Conservation (phyloP, 78 protist genomes). For the Dictyostelium discoideum region DNA sequence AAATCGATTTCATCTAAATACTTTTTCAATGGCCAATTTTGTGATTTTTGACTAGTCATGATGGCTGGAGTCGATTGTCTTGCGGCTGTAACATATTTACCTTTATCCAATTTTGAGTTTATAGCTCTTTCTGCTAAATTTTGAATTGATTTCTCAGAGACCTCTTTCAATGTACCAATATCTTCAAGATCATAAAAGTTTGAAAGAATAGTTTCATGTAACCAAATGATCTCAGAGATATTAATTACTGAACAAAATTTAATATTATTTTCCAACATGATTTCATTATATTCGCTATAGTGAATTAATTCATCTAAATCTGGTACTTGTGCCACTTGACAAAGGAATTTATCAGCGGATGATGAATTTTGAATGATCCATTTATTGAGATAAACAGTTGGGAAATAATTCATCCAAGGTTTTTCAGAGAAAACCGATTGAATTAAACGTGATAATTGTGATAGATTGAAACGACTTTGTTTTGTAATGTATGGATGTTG, state of each 20-base stretch:
- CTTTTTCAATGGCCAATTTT: slow-evolving; percentile 1
- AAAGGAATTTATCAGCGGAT: slow-evolving; percentile 30
- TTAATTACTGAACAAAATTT: slow-evolving; percentile 49
- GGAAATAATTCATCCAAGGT: slow-evolving; percentile 37
- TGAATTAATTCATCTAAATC: slow-evolving; percentile 54
- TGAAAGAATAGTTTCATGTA: slow-evolving; percentile 41
- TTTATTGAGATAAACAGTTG: slow-evolving; percentile 3
- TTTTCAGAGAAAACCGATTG: slow-evolving; percentile 48
- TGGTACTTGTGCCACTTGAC: background rate
- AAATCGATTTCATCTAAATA: slow-evolving; percentile 30
- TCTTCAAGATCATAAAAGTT: slow-evolving; percentile 37
- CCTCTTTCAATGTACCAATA: slow-evolving; percentile 3
- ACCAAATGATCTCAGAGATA: slow-evolving; percentile 51
- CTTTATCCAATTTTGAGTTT: background rate
- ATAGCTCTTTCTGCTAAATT: background rate
- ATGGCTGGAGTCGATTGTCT: background rate
- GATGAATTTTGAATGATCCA: slow-evolving; percentile 8
- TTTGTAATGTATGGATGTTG: slow-evolving; percentile 58
- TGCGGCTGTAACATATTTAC: background rate
- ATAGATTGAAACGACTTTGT: slow-evolving; percentile 42
- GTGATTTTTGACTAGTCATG: background rate
- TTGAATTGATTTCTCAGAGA: background rate
- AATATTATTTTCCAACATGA: slow-evolving; percentile 57
- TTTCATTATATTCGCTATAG: slow-evolving; percentile 45
- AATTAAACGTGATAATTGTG: slow-evolving; percentile 32